phyloP scores from a whole-genome alignment of 2,329 filamentous ascomycete genomes.

The Trichoderma koningii region DNA sequence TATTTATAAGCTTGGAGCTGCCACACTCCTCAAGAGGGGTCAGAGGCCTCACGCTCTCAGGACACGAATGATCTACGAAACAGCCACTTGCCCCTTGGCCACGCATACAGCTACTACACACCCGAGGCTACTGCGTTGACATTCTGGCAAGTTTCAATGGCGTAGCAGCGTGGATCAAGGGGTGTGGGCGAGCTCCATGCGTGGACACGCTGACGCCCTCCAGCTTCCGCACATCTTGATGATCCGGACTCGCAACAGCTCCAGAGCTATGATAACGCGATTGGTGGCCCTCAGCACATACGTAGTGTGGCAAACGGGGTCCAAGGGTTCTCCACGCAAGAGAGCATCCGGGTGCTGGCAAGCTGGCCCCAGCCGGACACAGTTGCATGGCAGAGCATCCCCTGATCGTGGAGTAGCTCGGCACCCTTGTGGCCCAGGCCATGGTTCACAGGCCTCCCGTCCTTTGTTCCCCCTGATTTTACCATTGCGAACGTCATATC shows the following conservation, averaged over 20 bases:
- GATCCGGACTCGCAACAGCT: constrained; percentile 22
- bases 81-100: constrained; percentile 13
- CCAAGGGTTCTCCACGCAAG: constrained; percentile 12
- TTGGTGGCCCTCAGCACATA: constrained; percentile 22
- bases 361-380: constrained; percentile 7
- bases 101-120: constrained; percentile 7
- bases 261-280: constrained; percentile 23
- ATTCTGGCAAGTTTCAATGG: constrained; percentile 25
- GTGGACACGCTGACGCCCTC: constrained; percentile 16
- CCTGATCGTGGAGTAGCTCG: constrained; percentile 18
- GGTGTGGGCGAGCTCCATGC: constrained; percentile 12
- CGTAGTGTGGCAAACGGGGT: constrained; percentile 25
- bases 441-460: neutral
- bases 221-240: constrained; percentile 10
- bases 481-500: constrained; percentile 15
- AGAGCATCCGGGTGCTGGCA: constrained; percentile 5
- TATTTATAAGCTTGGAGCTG: constrained; percentile 27
- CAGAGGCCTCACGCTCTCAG: constrained; percentile 9
- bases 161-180: constrained; percentile 25
- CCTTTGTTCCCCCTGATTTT: neutral
- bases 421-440: constrained; percentile 20
- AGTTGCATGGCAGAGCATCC: neutral
- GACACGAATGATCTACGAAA: constrained; percentile 16
- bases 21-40: constrained; percentile 12
- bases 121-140: constrained; percentile 20